Evolutionary conservation across 768 basidiomycete species (phyloP), one percentile per base, ranked within the genome.

Genomic region (Boletales sp.): DNA sequence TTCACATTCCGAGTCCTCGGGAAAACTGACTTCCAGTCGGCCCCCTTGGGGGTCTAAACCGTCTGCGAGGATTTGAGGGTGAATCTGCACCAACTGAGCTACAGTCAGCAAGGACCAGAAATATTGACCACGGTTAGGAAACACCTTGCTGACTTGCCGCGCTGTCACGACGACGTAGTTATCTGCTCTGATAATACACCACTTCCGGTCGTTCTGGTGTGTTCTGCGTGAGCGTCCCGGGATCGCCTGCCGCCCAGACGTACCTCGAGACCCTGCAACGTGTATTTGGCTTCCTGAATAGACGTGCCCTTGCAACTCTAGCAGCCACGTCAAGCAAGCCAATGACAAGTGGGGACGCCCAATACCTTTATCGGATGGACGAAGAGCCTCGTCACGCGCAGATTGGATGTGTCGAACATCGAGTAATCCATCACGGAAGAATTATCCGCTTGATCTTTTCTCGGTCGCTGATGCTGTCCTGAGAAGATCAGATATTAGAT

Each of bases 261-360:
- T 48, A 86, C 87, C 75, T 87, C 81, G 4, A 90, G 65, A 24
- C 87, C 87, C 54, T 81, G 72, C 13, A 75, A 72, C 8, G 80
- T 83, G 57, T 82, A 88, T 27, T 63, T 74, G 8, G 76, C 77
- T 38, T 72, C 71, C 43, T 73, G 69, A 1, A 88, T 78, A 24
- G 84, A 79, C 2, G 75, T 83, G 21, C 84, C 87, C 43, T 77
- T 78, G 58, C 87, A 89, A 56, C 87, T 89, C 87, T 90, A 19
- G 8, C n/a, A 7, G 34, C n/a, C 17, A 21, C 10, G 42, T 45
- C 17, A 49, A 24, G 12, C 32, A 15, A 38, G 29, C 17, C 27
- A 52, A 5, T 7, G 47, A 7, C 38, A 15, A 35, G 38, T 51
- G 15, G 12, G 35, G 5, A 9, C 11, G 35, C 29, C 32, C 5